These are phyloP conservation scores for Wolfiporia cocos DNA, from an alignment of 1,284 basidiomycete genomes.

Conservation along the genomic window DNA sequence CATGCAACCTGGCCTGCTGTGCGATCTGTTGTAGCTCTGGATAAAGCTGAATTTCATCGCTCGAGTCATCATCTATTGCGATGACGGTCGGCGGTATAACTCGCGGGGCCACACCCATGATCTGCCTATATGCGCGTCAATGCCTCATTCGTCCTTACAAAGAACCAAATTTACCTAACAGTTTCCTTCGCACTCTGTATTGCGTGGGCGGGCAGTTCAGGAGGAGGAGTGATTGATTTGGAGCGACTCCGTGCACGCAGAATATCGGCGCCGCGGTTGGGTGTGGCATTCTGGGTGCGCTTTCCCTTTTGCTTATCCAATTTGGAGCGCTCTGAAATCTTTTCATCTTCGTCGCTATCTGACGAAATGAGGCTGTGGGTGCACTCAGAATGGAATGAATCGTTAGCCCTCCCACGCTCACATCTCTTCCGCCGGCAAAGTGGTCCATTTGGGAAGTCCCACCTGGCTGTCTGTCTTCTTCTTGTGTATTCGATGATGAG, in stretches of 20 bases:
- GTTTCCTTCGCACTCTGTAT: constrained; percentile 47
- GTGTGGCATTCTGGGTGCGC: constrained; percentile 16
- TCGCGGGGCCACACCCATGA: constrained; percentile 35
- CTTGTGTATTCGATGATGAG: constrained; percentile 30
- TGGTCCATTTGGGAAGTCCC: constrained; percentile 22
- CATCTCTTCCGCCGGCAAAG: constrained; percentile 15
- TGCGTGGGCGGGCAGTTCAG: constrained; percentile 44
- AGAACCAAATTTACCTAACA: constrained; percentile 41
- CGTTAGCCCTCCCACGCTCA: constrained; percentile 8
- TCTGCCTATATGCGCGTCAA: constrained; percentile 36
- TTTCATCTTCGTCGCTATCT: constrained; percentile 45
- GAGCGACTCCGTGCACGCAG: constrained; percentile 52
- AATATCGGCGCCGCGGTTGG: no score
- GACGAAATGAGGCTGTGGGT: constrained; percentile 28
- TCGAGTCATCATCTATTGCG: constrained; percentile 35
- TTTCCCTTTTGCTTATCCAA: constrained; percentile 30
- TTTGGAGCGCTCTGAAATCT: no score
- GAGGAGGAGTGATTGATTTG: constrained; percentile 68
- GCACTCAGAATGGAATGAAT: constrained; percentile 1
- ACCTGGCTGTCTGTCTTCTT: constrained; percentile 19
- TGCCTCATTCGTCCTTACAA: background rate
- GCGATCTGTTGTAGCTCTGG: constrained; percentile 58
- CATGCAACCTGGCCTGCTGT: constrained; percentile 24
- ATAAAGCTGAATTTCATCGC: constrained; percentile 44
- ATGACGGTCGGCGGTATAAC: constrained; percentile 36